Base-by-base conservation (phyloP, 176 grass and related monocot genomes). In the Raddia distichophylla region DNA sequence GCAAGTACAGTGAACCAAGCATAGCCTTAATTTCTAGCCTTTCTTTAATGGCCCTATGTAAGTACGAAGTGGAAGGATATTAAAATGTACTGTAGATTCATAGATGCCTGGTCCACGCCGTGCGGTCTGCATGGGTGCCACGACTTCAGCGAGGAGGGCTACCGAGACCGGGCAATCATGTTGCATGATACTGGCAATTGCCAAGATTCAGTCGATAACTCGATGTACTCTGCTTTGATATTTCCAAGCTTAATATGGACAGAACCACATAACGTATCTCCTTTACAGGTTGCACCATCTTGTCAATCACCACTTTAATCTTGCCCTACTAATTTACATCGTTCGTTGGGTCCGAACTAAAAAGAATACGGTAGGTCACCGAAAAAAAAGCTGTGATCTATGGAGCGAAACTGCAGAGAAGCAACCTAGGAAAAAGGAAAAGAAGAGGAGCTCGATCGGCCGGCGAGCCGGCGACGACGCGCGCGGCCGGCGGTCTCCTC, bases 301-400 rank as follows among this genome's bases (percentile, higher is more conserved):
- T 15, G 17, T 54, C n/a, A 53, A 45, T 44, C 71, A 6, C 10
- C 65, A 57, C 37, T 71, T 57, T 50, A 40, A 40, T 40, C 0
- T 40, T 40, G 37, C 0, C 45, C 57, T 81, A 82, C 43, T 18
- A 43, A 68, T 80, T 45, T 82, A 89, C 87, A 89, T 71, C 14
- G 64, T 52, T 64, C 57, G 49, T 59, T 8, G 77, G 27, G 64
- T 58, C 57, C 14, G 35, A 71, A 64, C 77, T 22, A 40, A 74
- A 62, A 40, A 71, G 73, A 12, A 8, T 5, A 65, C 71, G 22
- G 47, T 43, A 14, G 65, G 22, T 35, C 18, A 62, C 76, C 10
- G 27, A 27, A 12, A 42, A 80, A 48, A 79, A 71, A 22, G 19
- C 32, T 78, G 56, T 14, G 72, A 11, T 75, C 43, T 32, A 76